phyloP scores from a whole-genome alignment of 2,329 filamentous ascomycete species.

The Pseudopyrenochaeta lycopersici region DNA sequence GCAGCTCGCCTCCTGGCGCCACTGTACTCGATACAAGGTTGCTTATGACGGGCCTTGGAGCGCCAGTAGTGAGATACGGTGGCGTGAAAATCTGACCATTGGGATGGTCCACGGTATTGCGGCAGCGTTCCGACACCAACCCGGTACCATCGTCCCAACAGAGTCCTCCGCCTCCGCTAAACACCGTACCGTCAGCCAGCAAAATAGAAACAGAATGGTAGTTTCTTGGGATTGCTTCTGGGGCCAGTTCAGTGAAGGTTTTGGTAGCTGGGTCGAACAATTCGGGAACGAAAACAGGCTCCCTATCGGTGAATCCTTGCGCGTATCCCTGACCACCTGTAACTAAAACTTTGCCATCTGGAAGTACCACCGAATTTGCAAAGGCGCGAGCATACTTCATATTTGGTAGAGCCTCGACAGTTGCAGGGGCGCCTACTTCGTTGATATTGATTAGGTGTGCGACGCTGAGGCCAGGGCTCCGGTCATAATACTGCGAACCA shows the following conservation, averaged over 20 bases:
- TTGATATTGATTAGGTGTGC: conserved; percentile 28
- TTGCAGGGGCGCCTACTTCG: conserved; percentile 17
- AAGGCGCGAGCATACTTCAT: conserved; percentile 25
- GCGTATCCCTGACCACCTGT: conserved; percentile 29
- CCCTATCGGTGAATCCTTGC: conserved; percentile 21
- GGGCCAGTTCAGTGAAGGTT: conserved; percentile 22
- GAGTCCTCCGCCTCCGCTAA: conserved; percentile 31
- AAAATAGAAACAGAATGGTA: conserved; percentile 35
- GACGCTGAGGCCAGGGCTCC: conserved; percentile 12
- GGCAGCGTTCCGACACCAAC: conserved; percentile 49
- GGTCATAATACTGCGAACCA: conserved; percentile 21
- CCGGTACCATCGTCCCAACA: conserved; percentile 23
- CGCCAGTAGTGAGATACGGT: conserved; percentile 59
- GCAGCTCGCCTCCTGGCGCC: conserved; percentile 18
- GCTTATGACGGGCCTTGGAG: conserved; percentile 21
- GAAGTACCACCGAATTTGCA: conserved; percentile 29
- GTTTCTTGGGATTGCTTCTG: conserved; percentile 23
- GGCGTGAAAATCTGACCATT: conserved; percentile 65
- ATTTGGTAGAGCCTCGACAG: conserved; percentile 16
- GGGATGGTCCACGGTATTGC: conserved; percentile 55
- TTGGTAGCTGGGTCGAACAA: conserved; percentile 29
- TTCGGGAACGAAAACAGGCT: conserved; percentile 25
- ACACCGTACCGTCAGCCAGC: conserved; percentile 28
- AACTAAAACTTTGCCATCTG: conserved; percentile 32
- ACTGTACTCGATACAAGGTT: conserved; percentile 7